phyloP scores from a whole-genome alignment of 495 filamentous ascomycete species.

The Gamarada debralockiae region DNA sequence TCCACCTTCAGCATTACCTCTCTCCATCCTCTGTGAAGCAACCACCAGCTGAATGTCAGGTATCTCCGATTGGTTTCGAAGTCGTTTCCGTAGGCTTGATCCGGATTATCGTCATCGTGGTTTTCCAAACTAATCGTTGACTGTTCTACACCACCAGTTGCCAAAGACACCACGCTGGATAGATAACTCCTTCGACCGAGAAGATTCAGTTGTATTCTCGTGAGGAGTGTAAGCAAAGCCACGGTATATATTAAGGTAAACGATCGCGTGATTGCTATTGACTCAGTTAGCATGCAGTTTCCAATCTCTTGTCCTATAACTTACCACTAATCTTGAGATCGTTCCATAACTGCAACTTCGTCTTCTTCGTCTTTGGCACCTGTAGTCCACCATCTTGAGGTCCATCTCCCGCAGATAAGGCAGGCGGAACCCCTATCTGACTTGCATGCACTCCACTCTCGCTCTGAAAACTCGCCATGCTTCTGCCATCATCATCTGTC shows the following conservation, averaged over 20 bases:
- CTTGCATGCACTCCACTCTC: conserved; percentile 78
- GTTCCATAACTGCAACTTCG: conserved; percentile 92
- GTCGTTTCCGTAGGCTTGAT: conserved; percentile 80
- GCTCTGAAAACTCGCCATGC: conserved; percentile 69
- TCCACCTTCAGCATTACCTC: conserved; percentile 75
- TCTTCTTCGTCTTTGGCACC: conserved; percentile 57
- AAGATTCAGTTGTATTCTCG: conserved; percentile 94
- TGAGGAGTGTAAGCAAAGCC: conserved; percentile 84
- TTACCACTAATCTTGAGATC: conserved; percentile 94
- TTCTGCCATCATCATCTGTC: conserved; percentile 79
- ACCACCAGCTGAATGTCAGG: conserved; percentile 96
- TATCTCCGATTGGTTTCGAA: conserved; percentile 93
- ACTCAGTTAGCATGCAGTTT: background rate
- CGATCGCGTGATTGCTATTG: conserved; percentile 77
- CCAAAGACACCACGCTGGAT: conserved; percentile 86
- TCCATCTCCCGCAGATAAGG: conserved; percentile 31
- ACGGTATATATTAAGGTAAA: conserved; percentile 92
- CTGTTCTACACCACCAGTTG: conserved; percentile 53
- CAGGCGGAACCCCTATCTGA: conserved; percentile 56
- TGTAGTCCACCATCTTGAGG: conserved; percentile 35
- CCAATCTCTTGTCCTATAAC: conserved; percentile 23
- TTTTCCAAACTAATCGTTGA: conserved; percentile 83
- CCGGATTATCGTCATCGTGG: conserved; percentile 75
- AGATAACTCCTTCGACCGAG: conserved; percentile 93
- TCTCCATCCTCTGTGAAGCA: conserved; percentile 87